These are phyloP conservation scores for Serpula lacrymans DNA, from an alignment of 768 basidiomycete genomes.

Conservation along the genomic window DNA sequence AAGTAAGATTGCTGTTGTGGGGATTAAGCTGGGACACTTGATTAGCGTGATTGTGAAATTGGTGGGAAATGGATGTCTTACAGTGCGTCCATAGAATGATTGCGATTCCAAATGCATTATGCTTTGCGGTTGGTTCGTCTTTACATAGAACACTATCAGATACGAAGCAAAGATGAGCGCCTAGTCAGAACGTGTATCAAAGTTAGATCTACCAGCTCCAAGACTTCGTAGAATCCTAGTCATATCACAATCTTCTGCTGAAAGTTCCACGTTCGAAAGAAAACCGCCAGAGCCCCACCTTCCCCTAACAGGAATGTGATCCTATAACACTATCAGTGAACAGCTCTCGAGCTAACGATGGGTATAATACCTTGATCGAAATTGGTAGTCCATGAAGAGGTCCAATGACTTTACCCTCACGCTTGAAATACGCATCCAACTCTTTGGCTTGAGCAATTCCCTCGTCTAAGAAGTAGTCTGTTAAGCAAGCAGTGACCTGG, in stretches of 20 bases:
- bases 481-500: slow-evolving; percentile 31
- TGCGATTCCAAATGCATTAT: slow-evolving; percentile 37
- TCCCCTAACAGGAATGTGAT: slow-evolving; percentile 35
- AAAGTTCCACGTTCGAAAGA: slow-evolving; percentile 10
- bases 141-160: slow-evolving; percentile 37
- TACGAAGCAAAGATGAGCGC: slow-evolving; percentile 19
- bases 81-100: slow-evolving; percentile 31
- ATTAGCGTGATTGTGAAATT: slow-evolving; percentile 28
- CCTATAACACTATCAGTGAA: slow-evolving; percentile 16
- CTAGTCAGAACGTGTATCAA: too few relatives aligned
- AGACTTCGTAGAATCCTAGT: slow-evolving; percentile 31
- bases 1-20: slow-evolving; percentile 32
- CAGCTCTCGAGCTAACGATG: neutral
- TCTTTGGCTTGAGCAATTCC: slow-evolving; percentile 29
- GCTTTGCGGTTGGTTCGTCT: slow-evolving; percentile 41
- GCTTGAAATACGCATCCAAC: slow-evolving; percentile 32
- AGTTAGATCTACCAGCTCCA: slow-evolving; percentile 31
- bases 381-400: slow-evolving; percentile 33
- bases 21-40: slow-evolving; percentile 37
- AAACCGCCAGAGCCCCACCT: slow-evolving; percentile 31
- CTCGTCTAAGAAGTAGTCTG: slow-evolving; percentile 38
- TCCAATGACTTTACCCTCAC: slow-evolving; percentile 34
- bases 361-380: slow-evolving; percentile 29
- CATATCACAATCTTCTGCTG: slow-evolving; percentile 9
- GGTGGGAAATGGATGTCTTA: slow-evolving; percentile 1